phyloP scores from a whole-genome alignment of 2,329 filamentous ascomycete species.

The Akanthomyces muscarius region DNA sequence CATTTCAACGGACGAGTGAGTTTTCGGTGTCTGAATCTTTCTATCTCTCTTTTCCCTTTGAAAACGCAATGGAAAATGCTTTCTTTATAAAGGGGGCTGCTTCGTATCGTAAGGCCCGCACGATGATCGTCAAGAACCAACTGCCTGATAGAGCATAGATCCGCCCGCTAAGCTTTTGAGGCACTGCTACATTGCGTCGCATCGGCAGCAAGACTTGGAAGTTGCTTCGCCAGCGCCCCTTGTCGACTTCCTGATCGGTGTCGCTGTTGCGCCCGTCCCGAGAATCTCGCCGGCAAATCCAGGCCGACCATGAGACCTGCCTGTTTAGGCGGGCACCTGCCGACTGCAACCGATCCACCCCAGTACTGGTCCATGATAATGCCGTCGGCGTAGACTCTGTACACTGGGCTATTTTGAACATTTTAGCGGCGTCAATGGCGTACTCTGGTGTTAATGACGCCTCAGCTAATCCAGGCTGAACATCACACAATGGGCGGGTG shows the following conservation, averaged over 20 bases:
- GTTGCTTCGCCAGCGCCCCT: neutral
- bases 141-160: conserved; percentile 14
- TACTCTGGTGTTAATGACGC: too few relatives aligned
- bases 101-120: neutral
- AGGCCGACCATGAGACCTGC: conserved; percentile 4
- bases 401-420: too few relatives aligned
- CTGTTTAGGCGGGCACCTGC: neutral
- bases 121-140: conserved; percentile 1
- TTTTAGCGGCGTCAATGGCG: too few relatives aligned
- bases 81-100: neutral
- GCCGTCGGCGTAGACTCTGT: neutral
- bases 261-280: neutral
- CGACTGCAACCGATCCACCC: neutral
- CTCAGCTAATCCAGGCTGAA: too few relatives aligned
- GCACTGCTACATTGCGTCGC: conserved; percentile 1
- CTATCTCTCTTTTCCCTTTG: neutral
- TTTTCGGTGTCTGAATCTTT: neutral
- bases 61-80: neutral
- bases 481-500: too few relatives aligned
- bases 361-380: neutral
- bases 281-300: conserved; percentile 6
- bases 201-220: neutral
- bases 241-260: conserved; percentile 2
- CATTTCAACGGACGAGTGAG: neutral
- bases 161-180: neutral